phyloP scores from a whole-genome alignment of 148 eudicot genomes.

The Dianthus caryophyllus region DNA sequence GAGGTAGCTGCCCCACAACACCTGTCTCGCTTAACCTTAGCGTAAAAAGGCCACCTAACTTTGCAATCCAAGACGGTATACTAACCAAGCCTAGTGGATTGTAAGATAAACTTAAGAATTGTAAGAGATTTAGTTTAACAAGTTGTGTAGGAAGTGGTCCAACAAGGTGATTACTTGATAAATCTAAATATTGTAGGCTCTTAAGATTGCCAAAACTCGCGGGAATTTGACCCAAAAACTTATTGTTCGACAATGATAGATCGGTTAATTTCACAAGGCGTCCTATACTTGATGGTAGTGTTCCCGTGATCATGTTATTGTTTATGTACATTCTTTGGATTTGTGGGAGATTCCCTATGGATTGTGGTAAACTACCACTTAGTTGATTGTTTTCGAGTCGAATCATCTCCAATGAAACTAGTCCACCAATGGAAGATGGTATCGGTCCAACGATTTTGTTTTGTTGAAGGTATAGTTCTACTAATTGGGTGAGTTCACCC shows the following conservation, averaged over 20 bases:
- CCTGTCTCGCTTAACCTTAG: constrained; percentile 54
- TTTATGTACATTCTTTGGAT: constrained; percentile 48
- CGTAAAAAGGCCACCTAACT: constrained; percentile 32
- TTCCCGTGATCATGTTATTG: constrained; percentile 55
- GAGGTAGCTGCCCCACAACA: constrained; percentile 50
- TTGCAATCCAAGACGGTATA: constrained; percentile 45
- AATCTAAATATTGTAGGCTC: constrained; percentile 43
- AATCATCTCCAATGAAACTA: constrained; percentile 42
- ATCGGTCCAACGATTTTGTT: constrained; percentile 48
- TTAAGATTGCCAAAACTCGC: constrained; percentile 47
- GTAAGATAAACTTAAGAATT: constrained; percentile 45
- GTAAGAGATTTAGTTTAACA: constrained; percentile 37
- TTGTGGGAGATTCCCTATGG: constrained; percentile 46
- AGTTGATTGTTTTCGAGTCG: constrained; percentile 42
- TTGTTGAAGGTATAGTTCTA: constrained; percentile 34
- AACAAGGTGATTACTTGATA: constrained; percentile 50
- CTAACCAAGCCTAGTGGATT: constrained; percentile 50
- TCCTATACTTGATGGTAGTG: constrained; percentile 58
- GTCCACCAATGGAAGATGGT: constrained; percentile 48
- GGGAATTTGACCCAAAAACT: constrained; percentile 57
- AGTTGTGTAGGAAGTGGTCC: constrained; percentile 53
- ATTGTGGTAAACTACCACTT: constrained; percentile 44
- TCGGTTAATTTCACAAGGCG: constrained; percentile 38
- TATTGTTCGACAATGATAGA: constrained; percentile 44
- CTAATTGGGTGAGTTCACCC: constrained; percentile 44